These are phyloP conservation scores for Atkinsonella hypoxylon DNA, from an alignment of 2,329 filamentous ascomycete genomes.

Conservation along the genomic window DNA sequence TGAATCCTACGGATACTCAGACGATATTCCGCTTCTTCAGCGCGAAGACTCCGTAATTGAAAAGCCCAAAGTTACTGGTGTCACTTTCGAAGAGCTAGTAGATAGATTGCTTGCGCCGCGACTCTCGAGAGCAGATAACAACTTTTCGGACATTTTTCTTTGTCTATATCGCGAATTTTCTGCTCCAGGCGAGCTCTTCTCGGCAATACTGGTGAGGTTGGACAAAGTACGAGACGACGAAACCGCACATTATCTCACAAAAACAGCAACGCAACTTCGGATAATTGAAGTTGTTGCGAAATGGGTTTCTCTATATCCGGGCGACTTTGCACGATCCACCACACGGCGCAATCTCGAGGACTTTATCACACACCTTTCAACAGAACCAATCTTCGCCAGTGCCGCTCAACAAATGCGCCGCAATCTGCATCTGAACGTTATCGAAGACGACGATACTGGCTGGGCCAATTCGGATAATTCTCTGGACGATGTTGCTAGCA, in stretches of 20 bases:
- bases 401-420: slow-evolving; percentile 75
- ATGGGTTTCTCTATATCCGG: slow-evolving; percentile 84
- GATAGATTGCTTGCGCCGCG: slow-evolving; percentile 76
- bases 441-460: slow-evolving; percentile 80
- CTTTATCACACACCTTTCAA: slow-evolving; percentile 64
- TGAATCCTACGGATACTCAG: slow-evolving; percentile 53
- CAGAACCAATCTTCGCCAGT: slow-evolving; percentile 69
- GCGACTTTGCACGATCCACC: slow-evolving; percentile 73
- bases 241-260: slow-evolving; percentile 57
- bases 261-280: slow-evolving; percentile 69
- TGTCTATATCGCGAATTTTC: slow-evolving; percentile 92
- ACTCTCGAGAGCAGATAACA: slow-evolving; percentile 75
- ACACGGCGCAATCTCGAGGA: slow-evolving; percentile 61
- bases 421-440: slow-evolving; percentile 59
- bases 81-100: slow-evolving; percentile 61
- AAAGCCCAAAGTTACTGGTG: slow-evolving; percentile 36
- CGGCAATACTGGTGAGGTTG: slow-evolving; percentile 65
- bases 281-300: slow-evolving; percentile 75
- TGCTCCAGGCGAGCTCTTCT: slow-evolving; percentile 65
- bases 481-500: slow-evolving; percentile 22
- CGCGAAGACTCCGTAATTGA: slow-evolving; percentile 50
- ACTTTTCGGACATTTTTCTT: slow-evolving; percentile 80
- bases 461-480: slow-evolving; percentile 76
- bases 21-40: slow-evolving; percentile 55
- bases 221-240: slow-evolving; percentile 58